Percentiles rank a stretch among this genome's conserved stretches.
These are phyloP conservation scores for Vigna radiata DNA, from an alignment of 306 rosid species.

Conservation along the genomic window DNA sequence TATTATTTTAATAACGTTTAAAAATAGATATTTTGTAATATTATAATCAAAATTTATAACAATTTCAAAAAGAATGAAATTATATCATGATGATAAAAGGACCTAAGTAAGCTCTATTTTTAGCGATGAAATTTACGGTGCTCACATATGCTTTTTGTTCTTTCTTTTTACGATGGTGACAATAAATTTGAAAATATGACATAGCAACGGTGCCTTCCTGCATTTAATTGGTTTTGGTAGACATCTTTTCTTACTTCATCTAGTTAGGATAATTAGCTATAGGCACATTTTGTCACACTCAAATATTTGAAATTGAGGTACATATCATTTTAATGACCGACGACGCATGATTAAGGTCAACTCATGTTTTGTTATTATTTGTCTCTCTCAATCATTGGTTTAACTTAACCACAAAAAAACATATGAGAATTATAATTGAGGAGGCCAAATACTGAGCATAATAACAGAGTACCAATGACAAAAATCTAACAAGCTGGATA, in stretches of 20 bases:
- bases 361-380: constrained; percentile 19
- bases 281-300: constrained; percentile 17
- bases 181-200: background rate
- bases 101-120: too few relatives aligned
- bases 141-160: background rate
- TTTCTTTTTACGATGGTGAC: background rate
- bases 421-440: background rate
- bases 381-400: constrained; percentile 29
- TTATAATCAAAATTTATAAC: too few relatives aligned
- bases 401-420: constrained; percentile 19
- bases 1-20: too few relatives aligned
- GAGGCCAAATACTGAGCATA: background rate
- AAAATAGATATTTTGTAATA: too few relatives aligned
- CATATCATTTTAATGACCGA: constrained; percentile 15
- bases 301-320: background rate
- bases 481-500: background rate
- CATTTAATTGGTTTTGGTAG: constrained; percentile 6
- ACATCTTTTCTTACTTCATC: background rate
- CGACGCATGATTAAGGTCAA: constrained; percentile 27
- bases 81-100: too few relatives aligned
- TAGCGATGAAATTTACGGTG: too few relatives aligned
- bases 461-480: background rate
- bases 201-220: background rate
- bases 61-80: too few relatives aligned
- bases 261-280: background rate